Percentiles rank a stretch among this genome's conserved stretches.
phyloP scores from a whole-genome alignment of 495 filamentous ascomycete genomes.

The Penicillium silybi region DNA sequence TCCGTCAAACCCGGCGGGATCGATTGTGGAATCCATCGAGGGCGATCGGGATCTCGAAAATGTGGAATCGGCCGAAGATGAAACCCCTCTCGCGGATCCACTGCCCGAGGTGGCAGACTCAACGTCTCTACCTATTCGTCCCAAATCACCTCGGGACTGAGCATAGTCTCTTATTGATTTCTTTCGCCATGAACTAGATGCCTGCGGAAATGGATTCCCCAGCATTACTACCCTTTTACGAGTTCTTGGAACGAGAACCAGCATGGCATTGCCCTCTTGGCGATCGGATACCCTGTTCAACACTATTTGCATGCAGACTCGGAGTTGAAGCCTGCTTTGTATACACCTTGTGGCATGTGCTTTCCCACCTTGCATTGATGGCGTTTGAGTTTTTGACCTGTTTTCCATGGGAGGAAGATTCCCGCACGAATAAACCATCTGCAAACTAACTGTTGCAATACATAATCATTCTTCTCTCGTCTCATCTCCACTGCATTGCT shows the following conservation, averaged over 20 bases:
- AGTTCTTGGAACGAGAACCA: conserved; percentile 10
- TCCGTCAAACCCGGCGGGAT: conserved; percentile 41
- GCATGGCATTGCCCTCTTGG: conserved; percentile 12
- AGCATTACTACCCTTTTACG: conserved; percentile 12
- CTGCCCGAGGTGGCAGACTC: conserved; percentile 3
- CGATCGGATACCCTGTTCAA: conserved; percentile 25
- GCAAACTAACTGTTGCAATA: not conserved
- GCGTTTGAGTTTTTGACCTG: conserved; percentile 15
- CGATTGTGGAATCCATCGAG: conserved; percentile 35
- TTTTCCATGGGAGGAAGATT: conserved; percentile 2
- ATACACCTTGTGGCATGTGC: conserved; percentile 3
- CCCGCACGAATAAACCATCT: not conserved
- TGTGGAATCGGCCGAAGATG: conserved; percentile 11
- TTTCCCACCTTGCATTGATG: conserved; percentile 18
- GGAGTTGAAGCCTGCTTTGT: conserved; percentile 20
- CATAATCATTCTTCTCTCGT: not conserved
- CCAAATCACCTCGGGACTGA: conserved; percentile 18
- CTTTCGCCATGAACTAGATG: conserved; percentile 1
- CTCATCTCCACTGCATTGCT: not conserved
- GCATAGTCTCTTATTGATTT: conserved; percentile 8
- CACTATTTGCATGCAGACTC: conserved; percentile 19
- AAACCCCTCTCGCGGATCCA: not conserved
- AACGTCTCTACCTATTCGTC: conserved; percentile 22
- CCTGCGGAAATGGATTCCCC: not conserved
- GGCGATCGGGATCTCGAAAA: conserved; percentile 11